Base-by-base conservation (phyloP, 2,329 filamentous ascomycete genomes). In the Xylaria polymorpha region DNA sequence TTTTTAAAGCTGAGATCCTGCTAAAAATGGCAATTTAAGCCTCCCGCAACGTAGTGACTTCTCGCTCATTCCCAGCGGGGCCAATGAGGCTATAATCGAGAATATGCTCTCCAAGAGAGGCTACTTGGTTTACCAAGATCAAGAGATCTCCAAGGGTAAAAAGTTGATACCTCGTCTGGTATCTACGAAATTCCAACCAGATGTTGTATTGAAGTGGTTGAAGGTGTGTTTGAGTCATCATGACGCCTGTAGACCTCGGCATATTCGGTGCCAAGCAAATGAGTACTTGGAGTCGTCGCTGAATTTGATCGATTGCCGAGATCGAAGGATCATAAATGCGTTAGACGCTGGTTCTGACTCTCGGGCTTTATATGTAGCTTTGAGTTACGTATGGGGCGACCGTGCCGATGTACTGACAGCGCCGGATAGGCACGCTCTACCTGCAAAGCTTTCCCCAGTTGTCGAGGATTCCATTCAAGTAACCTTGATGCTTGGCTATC, bases 401-500 rank as follows among this genome's bases (percentile, higher is more conserved):
- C 22, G 4, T 5, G 20, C 22, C 15, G 32, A 68, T 15, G 7
- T 15, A 37, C 22, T 14, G n/a, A 53, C 22, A 32, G 12, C 10
- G 12, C 3, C 2, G 3, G n/a, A 39, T 20, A 14, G 39, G 14
- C 10, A 15, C 6, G 4, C 25, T 8, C n/a, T 51, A 9, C 58
- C 44, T 51, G 3, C 44, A 15, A 29, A 4, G 20, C 44, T 61
- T 1, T 32, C 58, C 1, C 4, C 15, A 74, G 61, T 64, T 4
- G 46, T 64, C 43, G 25, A 46, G 14, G 56, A 66, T 50, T 29
- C 64, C 6, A 67, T 67, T 9, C 18, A 32, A 6, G 65, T 64
- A 12, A 46, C 59, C 14, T 43, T n/a, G 43, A 20, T 29, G 20
- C 48, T 78, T 14, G 75, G 74, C 0, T 69, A 66, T 14, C 65